These are phyloP conservation scores for Talaromyces adpressus DNA, from an alignment of 495 filamentous ascomycete species.

Conservation along the genomic window DNA sequence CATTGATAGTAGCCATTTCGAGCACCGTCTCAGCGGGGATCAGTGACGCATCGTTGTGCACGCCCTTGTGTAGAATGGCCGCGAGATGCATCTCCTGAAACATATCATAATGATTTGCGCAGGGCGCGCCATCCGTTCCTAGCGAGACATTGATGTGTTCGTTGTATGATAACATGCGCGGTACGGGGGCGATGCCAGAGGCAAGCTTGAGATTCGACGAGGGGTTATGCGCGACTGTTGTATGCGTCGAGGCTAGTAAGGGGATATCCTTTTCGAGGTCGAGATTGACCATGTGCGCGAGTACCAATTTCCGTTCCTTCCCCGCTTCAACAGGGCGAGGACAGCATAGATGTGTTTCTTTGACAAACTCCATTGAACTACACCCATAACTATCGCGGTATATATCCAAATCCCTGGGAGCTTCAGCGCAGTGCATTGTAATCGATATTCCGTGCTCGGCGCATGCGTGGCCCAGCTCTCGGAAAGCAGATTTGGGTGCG, in stretches of 20 bases:
- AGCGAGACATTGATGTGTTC: constrained; percentile 30
- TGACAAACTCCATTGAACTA: constrained; percentile 18
- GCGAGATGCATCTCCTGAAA: constrained; percentile 47
- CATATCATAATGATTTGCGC: constrained; percentile 44
- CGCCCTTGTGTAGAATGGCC: constrained; percentile 43
- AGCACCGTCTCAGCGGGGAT: constrained; percentile 41
- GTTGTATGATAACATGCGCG: constrained; percentile 20
- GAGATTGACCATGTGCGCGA: constrained; percentile 42
- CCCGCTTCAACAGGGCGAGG: background rate
- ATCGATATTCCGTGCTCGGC: constrained; percentile 28
- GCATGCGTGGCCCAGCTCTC: constrained; percentile 20
- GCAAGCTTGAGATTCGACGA: constrained; percentile 46
- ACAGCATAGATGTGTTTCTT: constrained; percentile 12
- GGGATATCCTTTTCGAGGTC: constrained; percentile 34
- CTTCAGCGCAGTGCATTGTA: constrained; percentile 38
- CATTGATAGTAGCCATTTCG: constrained; percentile 47
- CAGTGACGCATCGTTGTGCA: constrained; percentile 35
- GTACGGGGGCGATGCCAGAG: constrained; percentile 40
- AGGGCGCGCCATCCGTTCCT: constrained; percentile 45
- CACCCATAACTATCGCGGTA: constrained; percentile 14
- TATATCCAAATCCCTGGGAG: constrained; percentile 19
- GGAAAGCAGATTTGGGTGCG: constrained; percentile 15
- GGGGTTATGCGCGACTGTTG: constrained; percentile 42
- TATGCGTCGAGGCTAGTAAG: constrained; percentile 28
- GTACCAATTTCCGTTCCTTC: constrained; percentile 16